Percentiles rank a stretch among this genome's conserved stretches.
Evolutionary conservation across 805 yeast species (phyloP).

Genomic region (Spathaspora girioi): DNA sequence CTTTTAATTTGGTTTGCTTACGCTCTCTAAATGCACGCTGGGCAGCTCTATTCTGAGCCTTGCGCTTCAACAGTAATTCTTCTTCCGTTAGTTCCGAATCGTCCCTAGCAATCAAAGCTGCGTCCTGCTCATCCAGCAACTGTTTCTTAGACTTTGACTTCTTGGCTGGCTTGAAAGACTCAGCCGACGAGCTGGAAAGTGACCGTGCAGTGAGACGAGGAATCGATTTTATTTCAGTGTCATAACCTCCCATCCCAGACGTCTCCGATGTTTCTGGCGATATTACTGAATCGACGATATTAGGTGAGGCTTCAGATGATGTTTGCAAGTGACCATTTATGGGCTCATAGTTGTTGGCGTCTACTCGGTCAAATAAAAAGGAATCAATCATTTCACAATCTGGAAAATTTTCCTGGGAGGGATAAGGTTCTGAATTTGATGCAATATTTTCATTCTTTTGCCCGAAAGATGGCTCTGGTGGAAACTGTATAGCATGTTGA

Average conservation of each 20-base stretch:
- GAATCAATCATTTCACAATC: slow-evolving; percentile 1
- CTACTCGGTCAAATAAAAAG: neutral
- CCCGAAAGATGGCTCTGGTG: neutral
- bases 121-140: slow-evolving; percentile 33
- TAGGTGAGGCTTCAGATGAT: slow-evolving; percentile 5
- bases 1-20: slow-evolving; percentile 68
- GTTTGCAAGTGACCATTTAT: neutral
- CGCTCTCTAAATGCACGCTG: slow-evolving; percentile 85
- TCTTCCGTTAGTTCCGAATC: slow-evolving; percentile 36
- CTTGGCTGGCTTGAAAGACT: neutral
- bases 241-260: neutral
- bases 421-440: neutral
- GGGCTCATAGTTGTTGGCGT: neutral
- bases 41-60: slow-evolving; percentile 82
- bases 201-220: neutral
- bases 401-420: neutral
- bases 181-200: neutral
- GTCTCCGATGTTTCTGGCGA: slow-evolving; percentile 8
- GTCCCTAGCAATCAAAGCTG: slow-evolving; percentile 31
- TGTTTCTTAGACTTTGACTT: slow-evolving; percentile 19
- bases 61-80: slow-evolving; percentile 52
- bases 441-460: neutral
- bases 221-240: neutral
- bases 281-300: neutral
- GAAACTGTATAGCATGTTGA: neutral